Base-by-base conservation (phyloP, 768 basidiomycete species). In the Tephrocybe sp. region DNA sequence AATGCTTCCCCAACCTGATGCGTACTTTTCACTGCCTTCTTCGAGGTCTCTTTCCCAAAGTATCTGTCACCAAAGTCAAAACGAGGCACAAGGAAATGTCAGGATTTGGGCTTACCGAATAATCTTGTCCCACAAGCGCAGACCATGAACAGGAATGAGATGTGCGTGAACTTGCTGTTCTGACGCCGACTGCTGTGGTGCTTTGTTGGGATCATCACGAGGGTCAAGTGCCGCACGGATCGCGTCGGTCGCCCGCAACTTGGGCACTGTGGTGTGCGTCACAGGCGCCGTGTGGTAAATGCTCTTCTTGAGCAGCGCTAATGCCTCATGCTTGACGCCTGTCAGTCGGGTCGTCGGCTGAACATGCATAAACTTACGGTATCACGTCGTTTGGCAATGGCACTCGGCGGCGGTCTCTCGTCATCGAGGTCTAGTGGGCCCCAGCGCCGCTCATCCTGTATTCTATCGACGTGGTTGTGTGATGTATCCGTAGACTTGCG, bases 311-410 rank as follows among this genome's bases (percentile, higher is more conserved):
- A 82, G 54, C 12, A 84, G 64, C 6, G 80, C 80, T 4, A 83
- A 60, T 8, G 80, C 70, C 49, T 83, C 83, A 16, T 64, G 69
- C 83, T 84, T 32, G 22, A 47, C 24, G 13, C 15, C 12, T 32
- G n/a, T 30, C 36, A 26, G 43, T 48, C 31, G 21, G 15, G 2
- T 9, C 13, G 32, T n/a, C 9, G 18, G 16, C 11, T 2, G 26
- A 13, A 48, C 13, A 26, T 26, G 49, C 38, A 12, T 21, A 32
- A 36, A 56, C 78, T 45, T 47, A 78, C 84, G 25, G 86, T 89
- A 56, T 92, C 87, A 36, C 79, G 69, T 34, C 89, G 71, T 9
- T 77, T 82, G 7, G 84, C 87, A 47, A 92, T 87, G 2, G 86
- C 84, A 30, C 76, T 82, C 2, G 86, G 78, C 8, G 89, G 87